phyloP scores from a whole-genome alignment of 2,329 filamentous ascomycete genomes.

The Sporothrix globosa region DNA sequence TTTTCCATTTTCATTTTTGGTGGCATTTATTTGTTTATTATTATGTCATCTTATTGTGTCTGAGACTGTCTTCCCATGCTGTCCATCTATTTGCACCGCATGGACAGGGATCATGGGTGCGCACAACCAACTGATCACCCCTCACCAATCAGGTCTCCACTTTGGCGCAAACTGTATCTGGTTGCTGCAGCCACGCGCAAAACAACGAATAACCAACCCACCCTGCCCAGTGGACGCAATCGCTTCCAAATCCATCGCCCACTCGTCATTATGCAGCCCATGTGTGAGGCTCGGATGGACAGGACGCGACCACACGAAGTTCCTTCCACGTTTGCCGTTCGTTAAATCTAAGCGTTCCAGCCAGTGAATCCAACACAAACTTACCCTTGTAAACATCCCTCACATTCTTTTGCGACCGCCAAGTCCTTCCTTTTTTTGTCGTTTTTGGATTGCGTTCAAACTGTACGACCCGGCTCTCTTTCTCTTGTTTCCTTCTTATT shows the following conservation, averaged over 20 bases:
- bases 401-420: conserved; percentile 5
- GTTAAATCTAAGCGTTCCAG: background rate
- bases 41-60: background rate
- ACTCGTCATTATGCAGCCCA: conserved; percentile 10
- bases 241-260: background rate
- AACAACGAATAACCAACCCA: background rate
- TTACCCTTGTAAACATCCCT: conserved; percentile 10
- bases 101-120: conserved; percentile 21
- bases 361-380: background rate
- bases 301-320: background rate
- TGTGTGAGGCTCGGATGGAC: conserved; percentile 6
- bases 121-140: conserved; percentile 6
- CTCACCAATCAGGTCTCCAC: conserved; percentile 19
- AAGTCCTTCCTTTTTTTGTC: conserved; percentile 11
- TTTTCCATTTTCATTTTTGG: background rate
- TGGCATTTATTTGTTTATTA: background rate
- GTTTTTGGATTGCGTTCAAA: background rate
- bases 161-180: conserved; percentile 17
- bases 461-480: background rate
- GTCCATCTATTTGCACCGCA: conserved; percentile 11
- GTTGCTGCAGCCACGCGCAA: conserved; percentile 18
- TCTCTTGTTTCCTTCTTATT: background rate
- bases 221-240: conserved; percentile 1
- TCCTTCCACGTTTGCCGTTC: background rate
- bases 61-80: background rate